These are phyloP conservation scores for Chalciporus piperatus DNA, from an alignment of 768 basidiomycete genomes.

Conservation along the genomic window DNA sequence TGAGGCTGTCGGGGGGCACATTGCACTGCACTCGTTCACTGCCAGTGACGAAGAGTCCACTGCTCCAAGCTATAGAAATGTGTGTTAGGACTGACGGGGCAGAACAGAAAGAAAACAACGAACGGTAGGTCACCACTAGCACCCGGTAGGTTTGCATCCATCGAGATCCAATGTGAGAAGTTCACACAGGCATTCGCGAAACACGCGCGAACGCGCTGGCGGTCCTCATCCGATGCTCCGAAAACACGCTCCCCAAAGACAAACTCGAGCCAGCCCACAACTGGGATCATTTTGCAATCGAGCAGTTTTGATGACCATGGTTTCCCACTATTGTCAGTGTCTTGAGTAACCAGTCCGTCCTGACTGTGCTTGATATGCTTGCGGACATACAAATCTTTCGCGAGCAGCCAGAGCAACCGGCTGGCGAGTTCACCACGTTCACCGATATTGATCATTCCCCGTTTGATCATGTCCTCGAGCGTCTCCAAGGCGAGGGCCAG, in stretches of 20 bases:
- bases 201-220: neutral
- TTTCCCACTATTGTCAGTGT: too few species aligned
- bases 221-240: neutral
- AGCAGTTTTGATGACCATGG: neutral
- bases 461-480: neutral
- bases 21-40: too few species aligned
- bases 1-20: too few species aligned
- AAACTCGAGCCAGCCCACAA: constrained; percentile 12
- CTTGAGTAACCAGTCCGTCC: too few species aligned
- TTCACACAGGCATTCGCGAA: constrained; percentile 3
- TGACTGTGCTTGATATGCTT: neutral
- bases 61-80: neutral
- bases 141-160: neutral
- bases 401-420: constrained; percentile 2
- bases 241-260: constrained; percentile 4
- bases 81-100: neutral
- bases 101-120: neutral
- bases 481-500: too few species aligned
- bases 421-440: neutral
- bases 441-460: neutral
- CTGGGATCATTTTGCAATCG: constrained; percentile 12
- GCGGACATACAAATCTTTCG: constrained; percentile 3
- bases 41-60: constrained; percentile 1
- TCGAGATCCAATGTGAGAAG: constrained; percentile 3
- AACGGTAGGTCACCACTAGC: too few species aligned